phyloP scores from a whole-genome alignment of 306 rosid species.

The Inga oerstediana region DNA sequence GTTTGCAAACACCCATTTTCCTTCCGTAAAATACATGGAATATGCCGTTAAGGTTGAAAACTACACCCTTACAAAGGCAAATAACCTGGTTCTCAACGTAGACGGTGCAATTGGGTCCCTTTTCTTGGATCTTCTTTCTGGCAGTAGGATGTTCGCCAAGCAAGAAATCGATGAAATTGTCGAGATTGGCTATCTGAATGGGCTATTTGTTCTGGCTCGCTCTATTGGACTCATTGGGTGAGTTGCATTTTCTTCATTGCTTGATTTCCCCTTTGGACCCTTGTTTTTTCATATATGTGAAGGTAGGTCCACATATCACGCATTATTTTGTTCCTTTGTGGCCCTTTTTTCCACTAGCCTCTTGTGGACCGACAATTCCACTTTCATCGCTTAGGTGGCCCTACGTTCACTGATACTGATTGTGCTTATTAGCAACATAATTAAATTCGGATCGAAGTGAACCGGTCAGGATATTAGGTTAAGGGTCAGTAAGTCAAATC shows the following conservation, averaged over 20 bases:
- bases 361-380: not conserved
- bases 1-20: conserved; percentile 91
- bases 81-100: conserved; percentile 92
- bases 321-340: conserved; percentile 29
- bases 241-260: conserved; percentile 3
- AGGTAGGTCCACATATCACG: not conserved
- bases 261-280: conserved; percentile 1
- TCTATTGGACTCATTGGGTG: conserved; percentile 47
- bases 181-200: conserved; percentile 95
- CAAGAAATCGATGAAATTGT: conserved; percentile 92
- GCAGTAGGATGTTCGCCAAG: conserved; percentile 96
- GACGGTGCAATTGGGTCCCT: conserved; percentile 98
- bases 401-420: not conserved
- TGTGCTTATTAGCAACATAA: not conserved
- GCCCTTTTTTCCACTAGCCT: conserved; percentile 30
- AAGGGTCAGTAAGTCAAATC: no score
- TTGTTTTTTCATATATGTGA: not conserved
- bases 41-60: conserved; percentile 93
- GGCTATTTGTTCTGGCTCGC: conserved; percentile 95
- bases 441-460: no score
- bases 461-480: no score
- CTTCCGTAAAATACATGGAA: conserved; percentile 97
- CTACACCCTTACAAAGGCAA: conserved; percentile 95
- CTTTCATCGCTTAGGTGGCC: conserved; percentile 28
- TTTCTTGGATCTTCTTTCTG: conserved; percentile 98